A percentile compares a stretch with the other conserved stretches of the same genome.
These are phyloP conservation scores for Kuraishia ogatae DNA, from an alignment of 805 yeast genomes.

Conservation along the genomic window DNA sequence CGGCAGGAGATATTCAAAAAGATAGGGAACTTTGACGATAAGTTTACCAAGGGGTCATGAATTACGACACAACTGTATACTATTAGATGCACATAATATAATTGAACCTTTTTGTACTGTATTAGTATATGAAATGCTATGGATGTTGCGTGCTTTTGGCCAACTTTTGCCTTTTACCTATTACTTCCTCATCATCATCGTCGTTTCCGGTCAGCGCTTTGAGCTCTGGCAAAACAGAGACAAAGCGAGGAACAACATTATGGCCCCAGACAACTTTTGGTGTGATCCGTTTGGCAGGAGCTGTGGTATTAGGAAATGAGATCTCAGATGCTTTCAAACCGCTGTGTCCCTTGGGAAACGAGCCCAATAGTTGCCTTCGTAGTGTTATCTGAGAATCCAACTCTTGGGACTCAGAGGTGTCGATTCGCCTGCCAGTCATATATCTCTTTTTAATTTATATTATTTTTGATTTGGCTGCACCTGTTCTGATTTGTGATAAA, in stretches of 20 bases:
- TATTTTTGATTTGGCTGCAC: not conserved
- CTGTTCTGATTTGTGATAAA: not conserved
- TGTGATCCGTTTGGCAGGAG: not conserved
- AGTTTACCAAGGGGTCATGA: conserved; percentile 3
- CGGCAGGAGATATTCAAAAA: conserved; percentile 15
- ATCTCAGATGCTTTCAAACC: not conserved
- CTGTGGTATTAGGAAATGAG: not conserved
- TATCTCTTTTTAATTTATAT: not conserved
- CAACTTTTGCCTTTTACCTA: not conserved
- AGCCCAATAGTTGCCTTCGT: not conserved
- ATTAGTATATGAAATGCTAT: not conserved
- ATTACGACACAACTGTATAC: not conserved
- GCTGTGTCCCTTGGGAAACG: not conserved
- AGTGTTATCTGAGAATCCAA: not conserved
- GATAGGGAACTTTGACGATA: conserved; percentile 5
- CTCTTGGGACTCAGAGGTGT: not conserved
- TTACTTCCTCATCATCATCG: not conserved
- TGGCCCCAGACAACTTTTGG: not conserved
- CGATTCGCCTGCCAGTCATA: not conserved
- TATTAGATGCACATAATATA: not conserved
- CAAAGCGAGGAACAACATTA: not conserved
- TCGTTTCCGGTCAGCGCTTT: not conserved
- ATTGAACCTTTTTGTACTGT: not conserved
- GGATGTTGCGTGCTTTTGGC: not conserved
- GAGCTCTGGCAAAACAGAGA: not conserved